Evolutionary conservation across 2,329 filamentous ascomycete genomes (phyloP).

Genomic region (Cordyceps farinosa): DNA sequence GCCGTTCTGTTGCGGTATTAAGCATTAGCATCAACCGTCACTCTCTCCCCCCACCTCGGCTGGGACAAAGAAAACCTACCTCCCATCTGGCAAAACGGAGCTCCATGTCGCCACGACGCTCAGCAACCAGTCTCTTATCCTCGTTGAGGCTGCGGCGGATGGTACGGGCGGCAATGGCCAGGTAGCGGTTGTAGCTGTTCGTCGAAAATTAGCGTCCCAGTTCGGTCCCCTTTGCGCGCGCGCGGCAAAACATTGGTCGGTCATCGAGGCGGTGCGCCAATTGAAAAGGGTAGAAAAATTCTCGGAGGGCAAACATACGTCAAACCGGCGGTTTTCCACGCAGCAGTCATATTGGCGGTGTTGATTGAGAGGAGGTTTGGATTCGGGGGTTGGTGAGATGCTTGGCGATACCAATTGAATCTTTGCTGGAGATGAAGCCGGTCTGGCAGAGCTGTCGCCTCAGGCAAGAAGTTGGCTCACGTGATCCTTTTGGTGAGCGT

Average conservation of each 20-base stretch:
- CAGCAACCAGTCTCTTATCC: conserved; percentile 78
- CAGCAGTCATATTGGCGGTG: conserved; percentile 80
- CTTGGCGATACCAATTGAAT: conserved; percentile 29
- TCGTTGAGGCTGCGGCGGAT: conserved; percentile 98
- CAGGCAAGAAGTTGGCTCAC: conserved; percentile 27
- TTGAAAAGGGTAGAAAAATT: conserved; percentile 16
- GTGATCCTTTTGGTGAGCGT: conserved; percentile 18
- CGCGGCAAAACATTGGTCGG: conserved; percentile 25
- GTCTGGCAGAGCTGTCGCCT: conserved; percentile 28
- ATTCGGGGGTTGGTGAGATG: conserved; percentile 31
- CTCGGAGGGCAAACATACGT: conserved; percentile 61
- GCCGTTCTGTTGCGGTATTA: conserved; percentile 68
- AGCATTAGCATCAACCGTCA: conserved; percentile 25
- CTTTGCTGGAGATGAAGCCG: conserved; percentile 33
- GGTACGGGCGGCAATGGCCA: conserved; percentile 88
- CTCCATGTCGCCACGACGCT: conserved; percentile 87
- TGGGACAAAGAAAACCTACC: conserved; percentile 51
- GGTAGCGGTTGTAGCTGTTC: conserved; percentile 98
- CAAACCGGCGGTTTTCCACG: conserved; percentile 97
- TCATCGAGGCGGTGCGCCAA: conserved; percentile 3
- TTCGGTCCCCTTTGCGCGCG: conserved; percentile 9
- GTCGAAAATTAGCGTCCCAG: conserved; percentile 34
- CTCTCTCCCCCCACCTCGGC: conserved; percentile 11
- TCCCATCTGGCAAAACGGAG: conserved; percentile 92
- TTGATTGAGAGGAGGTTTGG: conserved; percentile 27